A percentile compares a stretch with the other conserved stretches of the same genome.
These are phyloP conservation scores for Rubroboletus pulcherrimus DNA, from an alignment of 768 basidiomycete species.

Conservation along the genomic window DNA sequence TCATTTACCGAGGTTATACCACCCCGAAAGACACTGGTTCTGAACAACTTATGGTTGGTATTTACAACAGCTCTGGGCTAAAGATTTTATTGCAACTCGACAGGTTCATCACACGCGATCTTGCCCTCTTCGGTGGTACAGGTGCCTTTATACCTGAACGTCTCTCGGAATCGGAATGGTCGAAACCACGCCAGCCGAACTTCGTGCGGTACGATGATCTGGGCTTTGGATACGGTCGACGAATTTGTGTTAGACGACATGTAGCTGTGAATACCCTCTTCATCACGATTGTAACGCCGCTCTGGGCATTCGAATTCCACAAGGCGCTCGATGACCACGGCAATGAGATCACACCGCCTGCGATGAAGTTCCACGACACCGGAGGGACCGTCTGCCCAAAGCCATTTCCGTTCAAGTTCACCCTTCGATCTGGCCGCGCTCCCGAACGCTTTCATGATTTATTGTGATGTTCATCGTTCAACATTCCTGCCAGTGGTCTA, in stretches of 20 bases:
- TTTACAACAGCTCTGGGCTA: neutral
- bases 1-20: neutral
- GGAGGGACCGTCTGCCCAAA: conserved; percentile 4
- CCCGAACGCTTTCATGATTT: neutral
- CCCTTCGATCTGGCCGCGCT: neutral
- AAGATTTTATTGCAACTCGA: neutral
- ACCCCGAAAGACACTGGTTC: conserved; percentile 4
- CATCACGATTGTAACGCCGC: conserved; percentile 5
- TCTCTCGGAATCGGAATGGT: conserved; percentile 3
- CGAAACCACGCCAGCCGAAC: neutral
- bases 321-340: conserved; percentile 4
- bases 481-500: too few relatives aligned
- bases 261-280: conserved; percentile 8
- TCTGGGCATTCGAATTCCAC: conserved; percentile 9
- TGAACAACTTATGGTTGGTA: conserved; percentile 1
- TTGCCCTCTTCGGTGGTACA: conserved; percentile 4
- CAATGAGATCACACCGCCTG: conserved; percentile 6
- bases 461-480: neutral
- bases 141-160: conserved; percentile 16
- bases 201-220: conserved; percentile 8
- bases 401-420: conserved; percentile 3
- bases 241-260: conserved; percentile 5
- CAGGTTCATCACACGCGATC: conserved; percentile 7
- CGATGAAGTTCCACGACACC: conserved; percentile 6
- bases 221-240: conserved; percentile 12